Conservation (phyloP, 768 basidiomycete genomes). For the Lepiota venenata region DNA sequence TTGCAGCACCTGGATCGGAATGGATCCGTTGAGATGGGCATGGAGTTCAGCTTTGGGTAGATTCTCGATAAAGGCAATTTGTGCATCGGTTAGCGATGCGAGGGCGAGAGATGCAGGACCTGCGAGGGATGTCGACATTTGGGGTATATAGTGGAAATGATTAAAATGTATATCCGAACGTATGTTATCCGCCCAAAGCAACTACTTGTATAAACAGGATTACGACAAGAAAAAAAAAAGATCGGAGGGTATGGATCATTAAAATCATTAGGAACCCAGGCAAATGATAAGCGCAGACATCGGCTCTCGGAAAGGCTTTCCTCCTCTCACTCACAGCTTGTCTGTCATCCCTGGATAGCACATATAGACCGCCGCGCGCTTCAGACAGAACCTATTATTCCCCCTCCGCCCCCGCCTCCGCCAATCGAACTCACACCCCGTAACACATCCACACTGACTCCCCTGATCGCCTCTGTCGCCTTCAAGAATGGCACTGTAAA, state of each 20-base stretch:
- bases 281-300: no score
- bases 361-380: not conserved
- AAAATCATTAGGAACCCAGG: no score
- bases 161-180: no score
- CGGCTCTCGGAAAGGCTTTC: no score
- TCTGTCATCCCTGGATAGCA: no score
- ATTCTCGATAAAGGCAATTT: conserved; percentile 54
- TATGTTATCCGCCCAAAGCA: no score
- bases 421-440: conserved; percentile 40
- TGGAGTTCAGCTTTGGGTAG: conserved; percentile 85
- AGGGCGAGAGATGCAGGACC: conserved; percentile 52
- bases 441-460: conserved; percentile 32
- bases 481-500: conserved; percentile 29
- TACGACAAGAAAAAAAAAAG: no score
- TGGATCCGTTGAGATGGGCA: conserved; percentile 83
- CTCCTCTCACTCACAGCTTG: no score
- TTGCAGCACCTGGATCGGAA: conserved; percentile 62
- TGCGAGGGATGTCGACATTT: conserved; percentile 21
- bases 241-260: no score
- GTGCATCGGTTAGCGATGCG: conserved; percentile 42
- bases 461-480: conserved; percentile 23
- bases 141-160: not conserved
- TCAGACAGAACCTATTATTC: not conserved
- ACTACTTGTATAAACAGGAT: no score
- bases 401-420: conserved; percentile 4